Conservation (phyloP, 208 protist species). For the Crithidia acanthocephali region DNA sequence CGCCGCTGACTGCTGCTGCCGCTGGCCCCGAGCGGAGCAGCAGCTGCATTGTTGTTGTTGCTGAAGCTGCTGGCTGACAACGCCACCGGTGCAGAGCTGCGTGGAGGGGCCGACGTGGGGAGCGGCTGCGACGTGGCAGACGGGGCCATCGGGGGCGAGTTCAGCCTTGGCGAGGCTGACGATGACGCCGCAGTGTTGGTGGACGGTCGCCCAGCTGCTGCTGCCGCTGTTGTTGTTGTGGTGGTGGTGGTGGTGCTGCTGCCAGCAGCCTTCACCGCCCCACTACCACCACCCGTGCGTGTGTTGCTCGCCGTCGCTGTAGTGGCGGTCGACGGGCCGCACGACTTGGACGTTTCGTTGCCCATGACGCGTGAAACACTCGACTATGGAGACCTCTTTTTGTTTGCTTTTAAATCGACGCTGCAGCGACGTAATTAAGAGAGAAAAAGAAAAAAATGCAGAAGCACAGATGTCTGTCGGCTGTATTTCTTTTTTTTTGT, state of each 20-base stretch:
- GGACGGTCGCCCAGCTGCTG: background rate
- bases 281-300: background rate
- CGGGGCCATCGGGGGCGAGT: background rate
- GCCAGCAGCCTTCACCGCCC: background rate
- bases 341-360: conserved; percentile 25
- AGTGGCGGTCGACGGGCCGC: background rate
- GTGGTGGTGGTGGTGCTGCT: background rate
- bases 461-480: no score
- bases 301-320: background rate
- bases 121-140: background rate
- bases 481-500: no score
- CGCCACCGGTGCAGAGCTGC: conserved; percentile 8
- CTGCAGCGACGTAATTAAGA: no score
- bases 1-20: background rate
- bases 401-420: no score
- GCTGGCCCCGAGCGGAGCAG: no score
- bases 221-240: background rate
- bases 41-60: conserved; percentile 2
- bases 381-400: no score
- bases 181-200: background rate
- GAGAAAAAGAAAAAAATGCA: no score
- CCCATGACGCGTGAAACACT: conserved; percentile 2
- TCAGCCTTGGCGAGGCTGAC: background rate
- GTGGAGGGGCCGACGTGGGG: background rate
- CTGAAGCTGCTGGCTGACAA: background rate